A percentile compares a stretch with the other conserved stretches of the same genome.
These are phyloP conservation scores for Acorus gramineus DNA, from an alignment of 106 monocot genomes.

Conservation along the genomic window DNA sequence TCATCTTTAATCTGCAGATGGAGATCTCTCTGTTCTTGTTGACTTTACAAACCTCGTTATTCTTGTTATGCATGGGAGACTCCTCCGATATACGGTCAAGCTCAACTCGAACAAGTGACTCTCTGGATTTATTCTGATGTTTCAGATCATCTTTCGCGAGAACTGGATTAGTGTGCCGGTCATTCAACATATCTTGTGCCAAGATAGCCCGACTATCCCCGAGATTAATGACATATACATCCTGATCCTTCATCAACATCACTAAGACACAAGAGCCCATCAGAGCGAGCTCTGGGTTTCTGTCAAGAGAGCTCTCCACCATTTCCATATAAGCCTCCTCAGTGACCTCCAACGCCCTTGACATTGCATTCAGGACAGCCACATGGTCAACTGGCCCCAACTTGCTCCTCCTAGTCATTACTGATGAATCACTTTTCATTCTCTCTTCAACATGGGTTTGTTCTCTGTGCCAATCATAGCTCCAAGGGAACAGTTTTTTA, in stretches of 20 bases:
- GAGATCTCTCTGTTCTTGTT: slow-evolving; percentile 69
- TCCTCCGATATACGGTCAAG: slow-evolving; percentile 95
- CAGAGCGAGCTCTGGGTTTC: slow-evolving; percentile 87
- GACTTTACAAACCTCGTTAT: slow-evolving; percentile 25
- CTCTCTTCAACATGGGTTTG: slow-evolving; percentile 34
- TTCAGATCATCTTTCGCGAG: slow-evolving; percentile 31
- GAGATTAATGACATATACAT: slow-evolving; percentile 96
- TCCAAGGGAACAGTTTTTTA: slow-evolving; percentile 90
- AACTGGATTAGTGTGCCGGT: slow-evolving; percentile 17
- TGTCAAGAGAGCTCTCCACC: slow-evolving; percentile 73
- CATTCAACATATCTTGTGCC: slow-evolving; percentile 67
- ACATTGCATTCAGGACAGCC: slow-evolving; percentile 77
- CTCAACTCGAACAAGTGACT: slow-evolving; percentile 68
- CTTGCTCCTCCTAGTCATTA: slow-evolving; percentile 59
- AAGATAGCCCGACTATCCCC: slow-evolving; percentile 90
- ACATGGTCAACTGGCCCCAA: slow-evolving; percentile 75
- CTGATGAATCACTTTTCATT: slow-evolving; percentile 13
- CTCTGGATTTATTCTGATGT: slow-evolving; percentile 51
- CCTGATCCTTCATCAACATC: slow-evolving; percentile 97
- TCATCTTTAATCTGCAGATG: slow-evolving; percentile 59
- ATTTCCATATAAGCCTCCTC: slow-evolving; percentile 86
- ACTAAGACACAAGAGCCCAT: slow-evolving; percentile 99
- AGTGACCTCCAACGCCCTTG: slow-evolving; percentile 57
- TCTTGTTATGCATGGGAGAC: slow-evolving; percentile 73
- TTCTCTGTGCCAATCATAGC: slow-evolving; percentile 90